phyloP scores from a whole-genome alignment of 179 eudicot species.

The Sideroxylon spinosum region DNA sequence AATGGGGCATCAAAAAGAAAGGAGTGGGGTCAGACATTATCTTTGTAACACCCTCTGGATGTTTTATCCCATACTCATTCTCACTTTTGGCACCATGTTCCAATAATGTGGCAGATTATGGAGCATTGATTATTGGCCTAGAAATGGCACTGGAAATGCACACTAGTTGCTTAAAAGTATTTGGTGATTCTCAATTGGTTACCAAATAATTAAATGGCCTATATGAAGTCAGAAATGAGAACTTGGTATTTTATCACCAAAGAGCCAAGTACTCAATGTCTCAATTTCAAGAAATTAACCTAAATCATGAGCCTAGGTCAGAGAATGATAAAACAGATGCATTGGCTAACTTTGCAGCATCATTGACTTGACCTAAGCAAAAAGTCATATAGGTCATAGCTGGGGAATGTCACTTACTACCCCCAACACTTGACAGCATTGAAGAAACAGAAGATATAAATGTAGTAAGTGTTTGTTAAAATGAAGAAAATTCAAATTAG shows the following conservation, averaged over 20 bases:
- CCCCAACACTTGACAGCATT: background rate
- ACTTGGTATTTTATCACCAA: constrained; percentile 1
- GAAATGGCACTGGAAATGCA: constrained; percentile 11
- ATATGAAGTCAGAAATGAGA: constrained; percentile 10
- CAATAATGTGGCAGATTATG: constrained; percentile 1
- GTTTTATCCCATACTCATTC: background rate
- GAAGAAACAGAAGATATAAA: background rate
- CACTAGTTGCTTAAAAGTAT: background rate
- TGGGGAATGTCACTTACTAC: background rate
- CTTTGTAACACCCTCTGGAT: background rate
- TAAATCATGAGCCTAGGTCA: background rate
- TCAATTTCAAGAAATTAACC: background rate
- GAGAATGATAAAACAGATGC: background rate
- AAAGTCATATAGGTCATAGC: background rate
- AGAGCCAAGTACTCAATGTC: background rate
- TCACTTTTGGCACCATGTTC: background rate
- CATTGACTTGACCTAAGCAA: constrained; percentile 1
- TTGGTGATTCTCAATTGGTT: constrained; percentile 20
- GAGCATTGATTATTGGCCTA: background rate
- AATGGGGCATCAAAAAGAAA: background rate
- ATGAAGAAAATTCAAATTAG: constrained; percentile 13
- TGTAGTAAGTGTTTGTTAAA: background rate
- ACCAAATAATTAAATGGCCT: background rate
- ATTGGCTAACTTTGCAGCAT: constrained; percentile 9
- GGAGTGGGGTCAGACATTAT: background rate